A percentile compares a stretch with the other conserved stretches of the same genome.
These are phyloP conservation scores for Drechslera avenae DNA, from an alignment of 2,329 filamentous ascomycete genomes.

Conservation along the genomic window DNA sequence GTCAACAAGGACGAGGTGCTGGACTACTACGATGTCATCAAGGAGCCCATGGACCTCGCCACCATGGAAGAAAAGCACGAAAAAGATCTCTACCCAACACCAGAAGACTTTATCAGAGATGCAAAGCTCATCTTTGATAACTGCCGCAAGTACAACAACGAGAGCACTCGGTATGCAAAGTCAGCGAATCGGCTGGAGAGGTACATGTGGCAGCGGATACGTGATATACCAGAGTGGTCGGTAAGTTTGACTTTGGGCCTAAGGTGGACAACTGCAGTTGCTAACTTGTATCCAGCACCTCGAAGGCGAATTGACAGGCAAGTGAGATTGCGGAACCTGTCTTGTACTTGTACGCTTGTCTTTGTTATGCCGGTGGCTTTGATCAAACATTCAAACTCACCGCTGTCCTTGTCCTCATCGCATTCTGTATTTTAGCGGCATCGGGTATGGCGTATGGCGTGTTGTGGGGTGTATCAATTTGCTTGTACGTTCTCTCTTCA, in stretches of 20 bases:
- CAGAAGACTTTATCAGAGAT: conserved; percentile 91
- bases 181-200: conserved; percentile 91
- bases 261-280: not conserved
- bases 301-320: conserved; percentile 38
- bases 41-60: conserved; percentile 92
- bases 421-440: conserved; percentile 20
- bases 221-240: conserved; percentile 87
- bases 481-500: conserved; percentile 15
- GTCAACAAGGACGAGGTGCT: conserved; percentile 95
- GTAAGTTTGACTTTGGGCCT: conserved; percentile 23
- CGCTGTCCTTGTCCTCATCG: not conserved
- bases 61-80: conserved; percentile 97
- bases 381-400: not conserved
- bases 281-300: conserved; percentile 31
- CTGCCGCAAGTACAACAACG: conserved; percentile 94
- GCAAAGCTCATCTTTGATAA: conserved; percentile 91
- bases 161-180: conserved; percentile 93
- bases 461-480: not conserved
- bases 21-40: conserved; percentile 99
- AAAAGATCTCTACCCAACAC: conserved; percentile 86
- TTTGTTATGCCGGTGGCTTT: not conserved
- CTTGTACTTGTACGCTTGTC: not conserved
- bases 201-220: conserved; percentile 93
- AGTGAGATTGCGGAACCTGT: conserved; percentile 13
- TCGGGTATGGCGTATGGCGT: conserved; percentile 21